Conservation (phyloP, 176 grass and related monocot species). For the Typha latifolia region DNA sequence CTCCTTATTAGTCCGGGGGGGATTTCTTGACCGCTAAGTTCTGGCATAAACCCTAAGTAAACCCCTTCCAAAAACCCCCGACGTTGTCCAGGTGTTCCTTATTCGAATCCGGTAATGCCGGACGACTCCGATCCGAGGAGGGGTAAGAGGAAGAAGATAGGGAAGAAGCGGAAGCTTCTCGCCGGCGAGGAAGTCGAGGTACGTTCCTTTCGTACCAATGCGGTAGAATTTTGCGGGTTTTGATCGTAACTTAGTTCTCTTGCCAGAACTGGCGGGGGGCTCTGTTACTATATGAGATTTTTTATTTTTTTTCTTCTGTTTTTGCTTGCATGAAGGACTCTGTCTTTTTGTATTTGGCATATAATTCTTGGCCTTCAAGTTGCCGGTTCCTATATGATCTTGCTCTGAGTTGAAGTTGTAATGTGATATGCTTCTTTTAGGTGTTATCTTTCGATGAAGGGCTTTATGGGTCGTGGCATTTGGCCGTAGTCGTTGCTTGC, state of each 20-base stretch:
- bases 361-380: too few relatives aligned
- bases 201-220: neutral
- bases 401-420: slow-evolving; percentile 7
- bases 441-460: slow-evolving; percentile 22
- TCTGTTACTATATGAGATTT: neutral
- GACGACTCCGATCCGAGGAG: neutral
- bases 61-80: neutral
- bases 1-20: too few relatives aligned
- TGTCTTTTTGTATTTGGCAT: too few relatives aligned
- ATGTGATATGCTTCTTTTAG: slow-evolving; percentile 18
- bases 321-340: neutral
- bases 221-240: neutral
- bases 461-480: slow-evolving; percentile 32
- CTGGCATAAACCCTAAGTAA: too few relatives aligned
- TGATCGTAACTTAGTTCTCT: neutral
- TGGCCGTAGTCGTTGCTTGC: slow-evolving; percentile 13
- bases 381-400: too few relatives aligned
- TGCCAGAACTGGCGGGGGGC: too few relatives aligned
- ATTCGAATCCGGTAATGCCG: neutral
- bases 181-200: slow-evolving; percentile 46
- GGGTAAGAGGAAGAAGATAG: neutral
- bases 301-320: neutral
- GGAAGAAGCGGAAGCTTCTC: slow-evolving; percentile 33
- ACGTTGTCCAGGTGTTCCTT: neutral
- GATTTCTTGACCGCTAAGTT: too few relatives aligned